Base-by-base conservation (phyloP, 192 early-diverging fungal species). In the Coemansia sp. region DNA sequence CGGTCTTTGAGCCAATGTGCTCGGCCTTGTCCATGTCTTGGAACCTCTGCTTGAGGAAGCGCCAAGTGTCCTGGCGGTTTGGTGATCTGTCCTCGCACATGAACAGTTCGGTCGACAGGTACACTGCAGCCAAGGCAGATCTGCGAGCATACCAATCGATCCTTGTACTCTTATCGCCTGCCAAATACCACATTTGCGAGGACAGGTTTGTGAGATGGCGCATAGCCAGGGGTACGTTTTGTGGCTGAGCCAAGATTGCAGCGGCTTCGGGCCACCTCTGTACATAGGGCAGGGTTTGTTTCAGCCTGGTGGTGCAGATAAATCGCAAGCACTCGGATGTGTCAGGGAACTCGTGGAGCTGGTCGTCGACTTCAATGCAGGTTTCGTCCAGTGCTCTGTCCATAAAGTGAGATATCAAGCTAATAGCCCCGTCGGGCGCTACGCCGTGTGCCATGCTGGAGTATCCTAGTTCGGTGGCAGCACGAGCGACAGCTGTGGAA, bases 61-160 rank as follows among this genome's bases (percentile, higher is more conserved):
- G 78, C 66, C 84, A 90, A 1, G 96, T 96, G 28, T 88, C 90
- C 14, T 70, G 73, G 73, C 84, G 89, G 44, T 89, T 85, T 11
- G 90, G 88, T 7, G 95, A 94, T 40, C 79, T 76, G 68, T 98
- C 96, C 72, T 93, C 91, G 17, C 91, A 92, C 95, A 98, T 95
- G 76, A 90, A 98, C 49, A 98, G 74, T 76, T 98, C 95, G 0
- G 96, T 89, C 0, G 94, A 88, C 10, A 94, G 85, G 61, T 96
- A 98, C 10, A 93, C 89, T 23, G 88, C 90, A 3, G 94, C 93
- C 39, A 98, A 84, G 13, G 88, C 82, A 40, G 88, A 88, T 19
- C 96, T 86, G 66, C 92, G 92, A 50, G 88, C 88, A 73, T 98
- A 96, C 92, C 92, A 98, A 78, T 95, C 76, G 6, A 95, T 89